These are phyloP conservation scores for Penicillium sp. DNA, from an alignment of 2,329 filamentous ascomycete species.

Conservation along the genomic window DNA sequence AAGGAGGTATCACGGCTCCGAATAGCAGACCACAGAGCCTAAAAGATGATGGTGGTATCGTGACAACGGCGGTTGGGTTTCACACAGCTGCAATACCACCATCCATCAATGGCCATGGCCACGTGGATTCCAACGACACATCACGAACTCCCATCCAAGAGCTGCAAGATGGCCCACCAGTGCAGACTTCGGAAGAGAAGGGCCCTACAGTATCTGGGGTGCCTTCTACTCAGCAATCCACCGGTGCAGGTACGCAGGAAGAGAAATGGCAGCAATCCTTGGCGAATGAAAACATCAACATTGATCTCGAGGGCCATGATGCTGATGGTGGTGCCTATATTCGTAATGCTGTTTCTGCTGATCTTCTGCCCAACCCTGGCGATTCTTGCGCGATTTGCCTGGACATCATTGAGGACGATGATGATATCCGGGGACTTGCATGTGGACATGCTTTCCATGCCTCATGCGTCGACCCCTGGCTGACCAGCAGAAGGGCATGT, in stretches of 20 bases:
- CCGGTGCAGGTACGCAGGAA: constrained; percentile 7
- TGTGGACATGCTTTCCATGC: constrained; percentile 99
- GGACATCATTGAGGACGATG: constrained; percentile 85
- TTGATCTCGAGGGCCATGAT: constrained; percentile 55
- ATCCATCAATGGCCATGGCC: constrained; percentile 14
- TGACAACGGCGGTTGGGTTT: constrained; percentile 19
- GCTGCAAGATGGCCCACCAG: constrained; percentile 8
- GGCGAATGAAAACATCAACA: constrained; percentile 44
- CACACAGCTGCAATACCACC: constrained; percentile 20
- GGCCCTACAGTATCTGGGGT: not conserved
- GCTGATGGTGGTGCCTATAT: constrained; percentile 62
- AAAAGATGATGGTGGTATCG: constrained; percentile 51
- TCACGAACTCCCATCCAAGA: constrained; percentile 13
- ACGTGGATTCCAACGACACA: constrained; percentile 8
- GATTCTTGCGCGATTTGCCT: constrained; percentile 96
- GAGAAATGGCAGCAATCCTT: constrained; percentile 23
- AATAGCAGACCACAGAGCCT: constrained; percentile 64
- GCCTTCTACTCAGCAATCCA: not conserved
- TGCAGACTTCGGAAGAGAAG: constrained; percentile 17
- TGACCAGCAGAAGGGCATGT: constrained; percentile 86
- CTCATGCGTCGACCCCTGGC: constrained; percentile 89
- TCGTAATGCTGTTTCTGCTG: constrained; percentile 68
- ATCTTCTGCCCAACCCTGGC: constrained; percentile 70
- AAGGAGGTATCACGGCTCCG: constrained; percentile 70
- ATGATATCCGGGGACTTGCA: constrained; percentile 84